Conservation (phyloP, 2,329 filamentous ascomycete genomes). For the Geosmithia flava region DNA sequence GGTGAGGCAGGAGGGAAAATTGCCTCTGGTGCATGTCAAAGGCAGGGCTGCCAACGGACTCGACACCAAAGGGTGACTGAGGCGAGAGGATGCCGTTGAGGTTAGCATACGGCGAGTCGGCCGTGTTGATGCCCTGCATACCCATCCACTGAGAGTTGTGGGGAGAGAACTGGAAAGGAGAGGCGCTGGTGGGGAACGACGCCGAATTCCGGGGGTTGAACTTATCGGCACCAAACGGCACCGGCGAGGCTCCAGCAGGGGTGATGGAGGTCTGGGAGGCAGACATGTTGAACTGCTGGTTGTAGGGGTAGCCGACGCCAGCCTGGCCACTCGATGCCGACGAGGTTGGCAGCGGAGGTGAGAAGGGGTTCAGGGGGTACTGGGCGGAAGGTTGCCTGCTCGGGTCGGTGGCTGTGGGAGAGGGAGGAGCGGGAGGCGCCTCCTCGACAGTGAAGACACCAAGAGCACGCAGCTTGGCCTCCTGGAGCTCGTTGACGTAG, state of each 20-base stretch:
- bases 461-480: constrained; percentile 84
- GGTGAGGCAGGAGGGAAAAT: constrained; percentile 45
- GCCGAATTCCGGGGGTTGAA: constrained; percentile 63
- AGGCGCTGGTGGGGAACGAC: constrained; percentile 40
- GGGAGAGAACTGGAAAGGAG: constrained; percentile 55
- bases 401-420: constrained; percentile 48
- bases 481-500: constrained; percentile 72
- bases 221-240: constrained; percentile 51
- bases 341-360: constrained; percentile 68
- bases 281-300: constrained; percentile 44
- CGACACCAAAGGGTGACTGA: constrained; percentile 47
- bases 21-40: constrained; percentile 41
- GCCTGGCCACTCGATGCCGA: constrained; percentile 62
- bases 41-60: constrained; percentile 30
- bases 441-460: constrained; percentile 74
- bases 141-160: constrained; percentile 49
- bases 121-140: constrained; percentile 38
- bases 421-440: constrained; percentile 50
- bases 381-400: constrained; percentile 61
- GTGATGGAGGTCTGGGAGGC: constrained; percentile 51
- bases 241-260: constrained; percentile 58
- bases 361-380: constrained; percentile 67
- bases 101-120: constrained; percentile 49
- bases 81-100: constrained; percentile 49
- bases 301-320: constrained; percentile 38